phyloP scores from a whole-genome alignment of 2,329 filamentous ascomycete genomes.

The Arthrobotrys entomopaga region DNA sequence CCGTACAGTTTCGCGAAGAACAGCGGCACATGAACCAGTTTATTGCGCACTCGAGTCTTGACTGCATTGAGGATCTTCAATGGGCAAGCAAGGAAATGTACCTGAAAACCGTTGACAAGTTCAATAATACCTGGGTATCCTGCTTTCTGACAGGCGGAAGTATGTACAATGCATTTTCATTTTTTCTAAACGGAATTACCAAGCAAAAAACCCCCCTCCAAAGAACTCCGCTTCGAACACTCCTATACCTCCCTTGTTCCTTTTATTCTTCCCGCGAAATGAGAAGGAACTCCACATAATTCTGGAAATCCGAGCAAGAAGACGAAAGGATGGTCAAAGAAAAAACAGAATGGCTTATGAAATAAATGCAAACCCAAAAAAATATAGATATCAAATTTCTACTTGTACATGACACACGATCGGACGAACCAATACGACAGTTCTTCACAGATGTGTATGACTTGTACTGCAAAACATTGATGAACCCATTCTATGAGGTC shows the following conservation, averaged over 20 bases:
- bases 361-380: neutral
- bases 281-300: constrained; percentile 9
- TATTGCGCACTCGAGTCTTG: constrained; percentile 90
- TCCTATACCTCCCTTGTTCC: neutral
- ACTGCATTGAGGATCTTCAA: constrained; percentile 95
- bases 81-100: constrained; percentile 83
- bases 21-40: constrained; percentile 96
- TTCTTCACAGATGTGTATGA: constrained; percentile 98
- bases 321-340: neutral
- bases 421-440: constrained; percentile 92
- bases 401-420: constrained; percentile 88
- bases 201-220: constrained; percentile 6
- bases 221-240: constrained; percentile 9
- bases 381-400: constrained; percentile 81
- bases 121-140: constrained; percentile 94
- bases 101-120: constrained; percentile 94
- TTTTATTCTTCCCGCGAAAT: constrained; percentile 19
- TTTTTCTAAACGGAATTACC: neutral
- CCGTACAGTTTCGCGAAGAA: constrained; percentile 76
- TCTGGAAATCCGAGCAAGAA: neutral
- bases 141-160: constrained; percentile 91
- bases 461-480: constrained; percentile 93
- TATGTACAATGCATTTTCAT: constrained; percentile 57
- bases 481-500: constrained; percentile 93
- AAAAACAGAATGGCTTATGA: constrained; percentile 36